A percentile compares a stretch with the other conserved stretches of the same genome.
phyloP scores from a whole-genome alignment of 495 filamentous ascomycete species.

The Trichoderma orchidacearum region DNA sequence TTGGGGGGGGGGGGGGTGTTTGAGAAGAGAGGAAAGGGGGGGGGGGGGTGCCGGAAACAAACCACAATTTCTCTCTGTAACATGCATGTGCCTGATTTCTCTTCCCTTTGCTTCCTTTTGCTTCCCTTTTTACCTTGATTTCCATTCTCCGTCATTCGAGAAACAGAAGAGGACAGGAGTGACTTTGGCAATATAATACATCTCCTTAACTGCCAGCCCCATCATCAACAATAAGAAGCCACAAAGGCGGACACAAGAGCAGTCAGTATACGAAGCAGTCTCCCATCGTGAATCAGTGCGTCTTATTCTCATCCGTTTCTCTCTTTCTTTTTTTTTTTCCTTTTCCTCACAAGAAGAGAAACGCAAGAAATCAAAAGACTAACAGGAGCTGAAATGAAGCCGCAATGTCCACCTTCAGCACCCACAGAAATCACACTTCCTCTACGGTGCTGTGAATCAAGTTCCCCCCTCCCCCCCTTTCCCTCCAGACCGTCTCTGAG shows the following conservation, averaged over 20 bases:
- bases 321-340: background rate
- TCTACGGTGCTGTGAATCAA: background rate
- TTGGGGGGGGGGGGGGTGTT: background rate
- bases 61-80: background rate
- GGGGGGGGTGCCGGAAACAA: background rate
- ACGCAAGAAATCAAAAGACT: too few species aligned
- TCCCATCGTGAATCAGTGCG: background rate
- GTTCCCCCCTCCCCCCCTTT: background rate
- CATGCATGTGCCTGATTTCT: background rate
- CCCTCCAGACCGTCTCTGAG: too few species aligned
- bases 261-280: too few species aligned
- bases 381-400: too few species aligned
- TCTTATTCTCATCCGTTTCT: background rate
- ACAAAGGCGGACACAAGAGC: too few species aligned
- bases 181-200: too few species aligned
- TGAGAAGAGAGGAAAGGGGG: background rate
- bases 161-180: too few species aligned
- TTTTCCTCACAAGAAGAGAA: background rate
- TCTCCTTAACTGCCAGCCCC: too few species aligned
- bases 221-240: too few species aligned
- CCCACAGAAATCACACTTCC: background rate
- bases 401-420: too few species aligned
- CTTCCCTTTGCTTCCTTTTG: background rate
- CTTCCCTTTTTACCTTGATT: too few species aligned
- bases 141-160: too few species aligned